phyloP scores from a whole-genome alignment of 116 monocot species.

The Phalaenopsis hybrid region DNA sequence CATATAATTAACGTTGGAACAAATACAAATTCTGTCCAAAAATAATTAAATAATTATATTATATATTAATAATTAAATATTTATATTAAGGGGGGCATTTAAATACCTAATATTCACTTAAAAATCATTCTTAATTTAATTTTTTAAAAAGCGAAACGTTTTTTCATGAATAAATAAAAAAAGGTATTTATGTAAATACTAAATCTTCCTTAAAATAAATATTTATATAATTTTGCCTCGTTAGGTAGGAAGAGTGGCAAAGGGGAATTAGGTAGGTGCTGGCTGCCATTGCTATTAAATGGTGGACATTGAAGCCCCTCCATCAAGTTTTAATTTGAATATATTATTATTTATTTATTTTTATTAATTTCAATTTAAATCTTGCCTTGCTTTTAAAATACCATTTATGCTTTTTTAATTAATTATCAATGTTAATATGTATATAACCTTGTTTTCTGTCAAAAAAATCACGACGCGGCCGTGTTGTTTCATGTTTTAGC shows the following conservation, averaged over 20 bases:
- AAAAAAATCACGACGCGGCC: too few relatives aligned
- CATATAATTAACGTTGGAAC: background rate
- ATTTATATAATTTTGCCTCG: background rate
- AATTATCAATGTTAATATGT: too few relatives aligned
- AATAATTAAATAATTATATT: background rate
- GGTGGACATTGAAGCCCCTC: background rate
- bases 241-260: background rate
- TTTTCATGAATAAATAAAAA: background rate
- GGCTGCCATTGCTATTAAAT: background rate
- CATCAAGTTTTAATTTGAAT: too few relatives aligned
- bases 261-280: background rate
- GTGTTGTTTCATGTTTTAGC: too few relatives aligned
- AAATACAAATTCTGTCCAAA: background rate
- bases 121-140: background rate
- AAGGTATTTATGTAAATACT: background rate
- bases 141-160: too few relatives aligned
- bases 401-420: too few relatives aligned
- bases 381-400: too few relatives aligned
- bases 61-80: background rate
- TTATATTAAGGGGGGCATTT: background rate
- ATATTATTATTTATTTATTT: too few relatives aligned
- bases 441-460: too few relatives aligned
- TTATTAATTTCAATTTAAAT: too few relatives aligned
- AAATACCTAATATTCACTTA: too few relatives aligned
- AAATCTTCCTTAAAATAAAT: too few relatives aligned